A percentile compares a stretch with the other conserved stretches of the same genome.
These are phyloP conservation scores for Lachnellula cervina DNA, from an alignment of 2,329 filamentous ascomycete species.

Conservation along the genomic window DNA sequence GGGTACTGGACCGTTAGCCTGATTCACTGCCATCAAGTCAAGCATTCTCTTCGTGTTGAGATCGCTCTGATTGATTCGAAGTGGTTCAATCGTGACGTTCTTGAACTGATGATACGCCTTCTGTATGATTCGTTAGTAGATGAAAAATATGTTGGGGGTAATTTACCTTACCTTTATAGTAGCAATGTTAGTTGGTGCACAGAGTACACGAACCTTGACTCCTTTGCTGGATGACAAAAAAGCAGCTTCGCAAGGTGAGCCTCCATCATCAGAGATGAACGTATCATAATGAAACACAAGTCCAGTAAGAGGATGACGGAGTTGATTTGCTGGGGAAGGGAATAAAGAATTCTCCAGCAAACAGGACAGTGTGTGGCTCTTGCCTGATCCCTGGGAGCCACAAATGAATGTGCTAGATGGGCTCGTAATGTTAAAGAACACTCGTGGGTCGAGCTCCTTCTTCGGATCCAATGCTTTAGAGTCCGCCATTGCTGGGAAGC, in stretches of 20 bases:
- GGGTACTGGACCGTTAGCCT: slow-evolving; percentile 36
- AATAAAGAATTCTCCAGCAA: slow-evolving; percentile 47
- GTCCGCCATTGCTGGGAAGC: no score
- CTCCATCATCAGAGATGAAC: slow-evolving; percentile 35
- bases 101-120: slow-evolving; percentile 33
- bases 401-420: slow-evolving; percentile 59
- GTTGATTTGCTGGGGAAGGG: slow-evolving; percentile 34
- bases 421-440: slow-evolving; percentile 49
- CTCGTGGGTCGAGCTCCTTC: no score
- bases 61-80: slow-evolving; percentile 43
- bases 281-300: slow-evolving; percentile 54
- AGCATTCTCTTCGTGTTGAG: slow-evolving; percentile 50
- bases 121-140: neutral
- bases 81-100: slow-evolving; percentile 39
- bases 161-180: slow-evolving; percentile 32
- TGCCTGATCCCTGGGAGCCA: slow-evolving; percentile 58
- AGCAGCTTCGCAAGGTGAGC: slow-evolving; percentile 47
- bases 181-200: slow-evolving; percentile 43
- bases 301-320: slow-evolving; percentile 45
- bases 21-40: slow-evolving; percentile 48
- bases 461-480: no score
- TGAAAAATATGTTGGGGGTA: neutral
- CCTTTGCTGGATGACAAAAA: slow-evolving; percentile 43
- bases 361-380: slow-evolving; percentile 55
- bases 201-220: slow-evolving; percentile 46